A percentile compares a stretch with the other conserved stretches of the same genome.
phyloP scores from a whole-genome alignment of 192 early-diverging fungal species.

The Ambispora gerdemannii region DNA sequence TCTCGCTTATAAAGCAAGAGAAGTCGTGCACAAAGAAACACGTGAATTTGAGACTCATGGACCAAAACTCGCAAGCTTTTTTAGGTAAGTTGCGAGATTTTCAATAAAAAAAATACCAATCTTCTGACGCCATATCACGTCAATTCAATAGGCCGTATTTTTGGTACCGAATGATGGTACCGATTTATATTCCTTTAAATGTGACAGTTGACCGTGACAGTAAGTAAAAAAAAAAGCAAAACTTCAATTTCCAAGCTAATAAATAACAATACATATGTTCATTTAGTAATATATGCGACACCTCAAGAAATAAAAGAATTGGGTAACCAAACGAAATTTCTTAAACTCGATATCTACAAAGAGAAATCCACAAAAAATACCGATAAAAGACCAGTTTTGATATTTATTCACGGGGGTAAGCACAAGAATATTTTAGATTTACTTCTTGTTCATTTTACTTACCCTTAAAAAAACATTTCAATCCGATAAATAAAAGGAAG shows the following conservation, averaged over 20 bases:
- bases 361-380: conserved; percentile 29
- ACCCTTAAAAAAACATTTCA: too few relatives aligned
- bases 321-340: conserved; percentile 33
- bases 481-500: too few relatives aligned
- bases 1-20: not conserved
- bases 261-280: too few relatives aligned
- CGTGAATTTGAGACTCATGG: not conserved
- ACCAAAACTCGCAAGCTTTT: not conserved
- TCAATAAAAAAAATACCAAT: not conserved
- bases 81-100: not conserved
- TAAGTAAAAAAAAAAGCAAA: not conserved
- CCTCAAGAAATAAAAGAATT: conserved; percentile 15
- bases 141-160: not conserved
- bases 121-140: too few relatives aligned
- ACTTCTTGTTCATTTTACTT: too few relatives aligned
- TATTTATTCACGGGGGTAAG: conserved; percentile 24
- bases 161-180: not conserved
- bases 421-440: too few relatives aligned
- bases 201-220: not conserved
- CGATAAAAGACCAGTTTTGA: conserved; percentile 36
- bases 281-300: conserved; percentile 17
- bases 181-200: not conserved
- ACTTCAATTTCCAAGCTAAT: not conserved
- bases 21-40: not conserved
- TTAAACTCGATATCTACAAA: conserved; percentile 39